These are phyloP conservation scores for Glonium stellatum DNA, from an alignment of 495 filamentous ascomycete species.

Conservation along the genomic window DNA sequence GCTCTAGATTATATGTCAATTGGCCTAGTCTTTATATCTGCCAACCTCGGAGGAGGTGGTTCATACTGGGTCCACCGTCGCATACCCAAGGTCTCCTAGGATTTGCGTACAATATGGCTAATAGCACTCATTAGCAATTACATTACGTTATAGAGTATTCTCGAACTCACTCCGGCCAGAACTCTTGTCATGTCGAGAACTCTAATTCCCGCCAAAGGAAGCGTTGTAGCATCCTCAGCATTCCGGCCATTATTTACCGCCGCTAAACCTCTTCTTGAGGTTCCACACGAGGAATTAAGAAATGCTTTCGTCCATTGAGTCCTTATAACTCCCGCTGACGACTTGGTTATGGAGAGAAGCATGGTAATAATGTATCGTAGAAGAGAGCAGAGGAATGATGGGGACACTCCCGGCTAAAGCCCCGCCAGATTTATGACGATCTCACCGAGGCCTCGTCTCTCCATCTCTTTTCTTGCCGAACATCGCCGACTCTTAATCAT, in stretches of 20 bases:
- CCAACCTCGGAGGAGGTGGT: slow-evolving; percentile 30
- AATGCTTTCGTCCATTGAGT: slow-evolving; percentile 8
- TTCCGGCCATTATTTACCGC: slow-evolving; percentile 2
- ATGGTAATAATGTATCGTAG: neutral
- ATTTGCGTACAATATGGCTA: slow-evolving; percentile 98
- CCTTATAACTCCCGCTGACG: neutral
- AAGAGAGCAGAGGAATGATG: neutral
- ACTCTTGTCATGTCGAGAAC: slow-evolving; percentile 97
- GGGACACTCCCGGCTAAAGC: neutral
- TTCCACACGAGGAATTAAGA: neutral
- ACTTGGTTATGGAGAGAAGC: neutral
- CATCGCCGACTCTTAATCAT: slow-evolving; percentile 43
- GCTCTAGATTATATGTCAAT: slow-evolving; percentile 49
- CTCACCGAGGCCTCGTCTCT: slow-evolving; percentile 19
- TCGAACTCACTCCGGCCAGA: slow-evolving; percentile 72
- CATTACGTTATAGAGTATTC: neutral
- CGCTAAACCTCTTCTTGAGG: slow-evolving; percentile 4
- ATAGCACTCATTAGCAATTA: neutral
- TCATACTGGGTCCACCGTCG: slow-evolving; percentile 32
- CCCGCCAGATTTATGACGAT: slow-evolving; percentile 1
- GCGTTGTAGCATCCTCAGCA: slow-evolving; percentile 11
- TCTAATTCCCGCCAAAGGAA: slow-evolving; percentile 68
- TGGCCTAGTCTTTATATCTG: neutral
- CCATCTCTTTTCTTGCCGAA: slow-evolving; percentile 6
- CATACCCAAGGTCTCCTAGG: slow-evolving; percentile 88